phyloP scores from a whole-genome alignment of 1,139 yeast genomes.

The Debaryomycetaceae sp. region DNA sequence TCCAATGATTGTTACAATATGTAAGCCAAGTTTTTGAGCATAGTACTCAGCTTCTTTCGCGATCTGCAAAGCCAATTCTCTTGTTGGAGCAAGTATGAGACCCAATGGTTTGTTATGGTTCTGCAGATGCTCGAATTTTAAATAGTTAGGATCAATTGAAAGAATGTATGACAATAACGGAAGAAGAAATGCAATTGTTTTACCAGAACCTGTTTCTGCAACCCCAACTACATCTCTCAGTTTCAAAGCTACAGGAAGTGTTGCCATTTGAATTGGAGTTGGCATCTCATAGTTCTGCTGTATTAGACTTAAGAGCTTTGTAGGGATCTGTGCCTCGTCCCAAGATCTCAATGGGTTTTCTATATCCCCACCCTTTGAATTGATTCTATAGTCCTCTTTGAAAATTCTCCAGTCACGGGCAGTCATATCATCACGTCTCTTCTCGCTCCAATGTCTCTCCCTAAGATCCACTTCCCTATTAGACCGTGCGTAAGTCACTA shows the following conservation, averaged over 20 bases:
- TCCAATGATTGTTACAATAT: slow-evolving; percentile 74
- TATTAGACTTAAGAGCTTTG: slow-evolving; percentile 31
- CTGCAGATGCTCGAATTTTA: slow-evolving; percentile 30
- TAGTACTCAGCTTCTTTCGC: slow-evolving; percentile 62
- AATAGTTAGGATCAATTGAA: slow-evolving; percentile 32
- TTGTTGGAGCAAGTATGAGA: slow-evolving; percentile 81
- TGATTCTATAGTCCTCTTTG: slow-evolving; percentile 72
- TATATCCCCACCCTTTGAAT: slow-evolving; percentile 49
- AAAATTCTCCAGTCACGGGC: slow-evolving; percentile 87
- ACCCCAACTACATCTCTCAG: slow-evolving; percentile 74
- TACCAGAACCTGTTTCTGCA: slow-evolving; percentile 98
- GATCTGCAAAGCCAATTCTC: slow-evolving; percentile 90
- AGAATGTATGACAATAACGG: slow-evolving; percentile 66
- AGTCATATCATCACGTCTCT: slow-evolving; percentile 62
- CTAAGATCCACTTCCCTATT: slow-evolving; percentile 14
- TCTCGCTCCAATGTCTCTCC: slow-evolving; percentile 68
- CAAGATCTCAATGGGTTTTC: slow-evolving; percentile 70
- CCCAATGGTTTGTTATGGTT: slow-evolving; percentile 47
- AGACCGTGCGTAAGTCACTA: slow-evolving; percentile 22
- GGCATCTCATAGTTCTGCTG: slow-evolving; percentile 54
- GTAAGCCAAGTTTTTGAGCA: slow-evolving; percentile 35
- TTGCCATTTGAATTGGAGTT: slow-evolving; percentile 86
- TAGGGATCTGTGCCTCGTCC: slow-evolving; percentile 58
- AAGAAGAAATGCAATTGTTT: slow-evolving; percentile 77
- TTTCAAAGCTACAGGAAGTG: slow-evolving; percentile 69